phyloP scores from a whole-genome alignment of 768 basidiomycete species.

The Dentipellis fragilis region DNA sequence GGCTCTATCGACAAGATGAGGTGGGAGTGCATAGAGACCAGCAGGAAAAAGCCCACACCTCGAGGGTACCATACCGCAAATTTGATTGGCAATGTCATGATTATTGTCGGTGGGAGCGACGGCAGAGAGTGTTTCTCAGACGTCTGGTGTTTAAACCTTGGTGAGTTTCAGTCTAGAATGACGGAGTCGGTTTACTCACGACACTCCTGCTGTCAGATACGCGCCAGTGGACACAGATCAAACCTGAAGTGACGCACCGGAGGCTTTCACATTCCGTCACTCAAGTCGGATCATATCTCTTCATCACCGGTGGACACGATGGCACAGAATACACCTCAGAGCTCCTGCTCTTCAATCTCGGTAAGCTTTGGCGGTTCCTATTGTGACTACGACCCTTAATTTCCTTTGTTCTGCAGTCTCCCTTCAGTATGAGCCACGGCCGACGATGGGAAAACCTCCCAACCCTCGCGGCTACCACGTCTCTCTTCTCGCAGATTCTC shows the following conservation, averaged over 20 bases:
- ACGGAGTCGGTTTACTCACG: not conserved
- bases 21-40: conserved; percentile 49
- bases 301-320: conserved; percentile 85
- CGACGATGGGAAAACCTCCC: conserved; percentile 57
- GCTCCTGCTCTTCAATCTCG: conserved; percentile 78
- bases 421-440: conserved; percentile 72
- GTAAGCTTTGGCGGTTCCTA: conserved; percentile 38
- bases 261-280: conserved; percentile 81
- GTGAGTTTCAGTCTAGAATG: conserved; percentile 33
- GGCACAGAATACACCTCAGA: conserved; percentile 65
- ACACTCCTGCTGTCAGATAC: conserved; percentile 21
- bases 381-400: not conserved
- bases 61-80: conserved; percentile 91
- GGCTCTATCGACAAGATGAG: conserved; percentile 30
- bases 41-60: conserved; percentile 42
- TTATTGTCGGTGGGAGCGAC: conserved; percentile 87
- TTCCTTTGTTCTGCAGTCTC: conserved; percentile 42
- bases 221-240: conserved; percentile 29
- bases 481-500: conserved; percentile 70
- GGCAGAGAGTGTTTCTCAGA: conserved; percentile 83
- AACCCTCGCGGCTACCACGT: conserved; percentile 79
- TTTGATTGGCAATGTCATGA: conserved; percentile 75
- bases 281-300: conserved; percentile 86
- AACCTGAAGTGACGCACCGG: conserved; percentile 35
- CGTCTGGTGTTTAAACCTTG: conserved; percentile 78